phyloP scores from a whole-genome alignment of 805 yeast genomes.

The Alloascoidea africana region DNA sequence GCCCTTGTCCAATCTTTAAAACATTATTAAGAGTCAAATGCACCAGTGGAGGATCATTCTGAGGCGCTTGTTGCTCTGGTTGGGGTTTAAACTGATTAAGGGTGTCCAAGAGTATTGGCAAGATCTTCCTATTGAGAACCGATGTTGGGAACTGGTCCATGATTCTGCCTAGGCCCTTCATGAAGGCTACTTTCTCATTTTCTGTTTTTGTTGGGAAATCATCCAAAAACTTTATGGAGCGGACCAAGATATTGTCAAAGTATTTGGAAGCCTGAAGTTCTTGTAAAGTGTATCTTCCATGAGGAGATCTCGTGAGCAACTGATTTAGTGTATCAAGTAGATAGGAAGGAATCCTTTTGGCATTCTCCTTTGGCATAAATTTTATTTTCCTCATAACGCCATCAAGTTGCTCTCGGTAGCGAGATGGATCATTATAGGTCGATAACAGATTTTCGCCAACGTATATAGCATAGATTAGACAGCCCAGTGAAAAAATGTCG shows the following conservation, averaged over 20 bases:
- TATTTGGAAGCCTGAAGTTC: constrained; percentile 57
- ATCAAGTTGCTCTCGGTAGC: constrained; percentile 28
- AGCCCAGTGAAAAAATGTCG: constrained; percentile 78
- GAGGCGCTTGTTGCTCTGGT: constrained; percentile 18
- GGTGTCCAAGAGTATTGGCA: constrained; percentile 49
- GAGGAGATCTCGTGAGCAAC: constrained; percentile 40
- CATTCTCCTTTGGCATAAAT: constrained; percentile 30
- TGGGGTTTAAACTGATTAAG: constrained; percentile 19
- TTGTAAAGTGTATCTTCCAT: constrained; percentile 42
- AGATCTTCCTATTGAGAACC: constrained; percentile 49
- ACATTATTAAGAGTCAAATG: constrained; percentile 37
- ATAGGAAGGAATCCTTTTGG: constrained; percentile 38
- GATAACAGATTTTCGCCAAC: constrained; percentile 29
- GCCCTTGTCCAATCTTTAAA: constrained; percentile 41
- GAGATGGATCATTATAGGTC: constrained; percentile 33
- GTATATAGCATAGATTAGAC: constrained; percentile 58
- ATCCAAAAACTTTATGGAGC: constrained; percentile 69
- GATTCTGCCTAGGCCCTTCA: constrained; percentile 43
- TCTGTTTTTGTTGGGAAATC: constrained; percentile 62
- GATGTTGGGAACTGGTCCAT: constrained; percentile 43
- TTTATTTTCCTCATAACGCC: constrained; percentile 15
- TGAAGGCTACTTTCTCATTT: constrained; percentile 52
- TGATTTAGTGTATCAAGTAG: constrained; percentile 34
- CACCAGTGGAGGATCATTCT: constrained; percentile 24
- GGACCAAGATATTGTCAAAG: constrained; percentile 72